Base-by-base conservation (phyloP, 2,329 filamentous ascomycete species). In the Fusarium tupiense region DNA sequence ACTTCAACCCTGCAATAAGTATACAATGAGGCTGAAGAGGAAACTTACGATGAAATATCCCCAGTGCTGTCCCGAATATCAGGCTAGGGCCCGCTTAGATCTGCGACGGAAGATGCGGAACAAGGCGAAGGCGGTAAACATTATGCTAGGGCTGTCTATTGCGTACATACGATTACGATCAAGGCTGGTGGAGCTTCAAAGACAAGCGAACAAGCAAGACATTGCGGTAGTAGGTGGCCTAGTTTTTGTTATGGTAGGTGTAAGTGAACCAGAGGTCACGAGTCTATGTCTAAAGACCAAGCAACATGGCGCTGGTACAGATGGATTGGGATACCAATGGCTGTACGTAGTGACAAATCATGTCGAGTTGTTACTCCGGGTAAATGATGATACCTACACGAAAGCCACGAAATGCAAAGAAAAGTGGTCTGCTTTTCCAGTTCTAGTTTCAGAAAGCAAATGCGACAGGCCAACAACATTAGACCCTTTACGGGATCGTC, bases 21-120 rank as follows among this genome's bases (percentile, higher is more conserved):
- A 49, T 58, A n/a, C 41, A 57, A 66, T 67, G 61, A 70, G 67
- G 67, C 67, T 71, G 41, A 66, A 66, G n/a, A 57, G 46, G 43
- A 71, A 74, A 77, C 76, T 73, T 77, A 78, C 74, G 71, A 78
- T 69, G 44, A 67, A 67, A 67, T 63, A 58, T n/a, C 37, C 19
- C 29, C 43, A 72, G 59, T 47, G 38, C 41, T 49, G 64, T 74
- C 64, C 72, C 68, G 72, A 69, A 52, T 59, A 61, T 61, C 46
- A 65, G 63, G 67, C 63, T 62, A 72, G 67, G 65, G 59, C 63
- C 71, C 71, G 72, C 72, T 69, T 57, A 74, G 72, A 74, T 74
- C 72, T 69, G 53, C 47, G 59, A 74, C 64, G 50, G 57, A 70
- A 70, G 67, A 58, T 66, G 67, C 59, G 67, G 71, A 74, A 74